phyloP scores from a whole-genome alignment of 148 eudicot species.

The Rhododendron henanense region DNA sequence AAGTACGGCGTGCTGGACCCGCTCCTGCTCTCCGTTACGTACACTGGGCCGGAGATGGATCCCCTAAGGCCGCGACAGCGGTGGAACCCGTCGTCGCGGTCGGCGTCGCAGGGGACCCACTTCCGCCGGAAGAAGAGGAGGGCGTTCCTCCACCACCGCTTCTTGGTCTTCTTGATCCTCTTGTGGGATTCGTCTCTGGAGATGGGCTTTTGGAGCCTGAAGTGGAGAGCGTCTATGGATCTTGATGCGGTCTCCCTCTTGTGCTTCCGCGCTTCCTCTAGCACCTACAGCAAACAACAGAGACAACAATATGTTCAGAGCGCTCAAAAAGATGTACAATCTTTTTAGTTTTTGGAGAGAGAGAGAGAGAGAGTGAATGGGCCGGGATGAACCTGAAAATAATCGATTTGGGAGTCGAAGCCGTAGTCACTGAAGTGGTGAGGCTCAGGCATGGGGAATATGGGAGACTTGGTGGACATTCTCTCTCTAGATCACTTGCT shows the following conservation, averaged over 20 bases:
- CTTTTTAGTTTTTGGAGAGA: too few relatives aligned
- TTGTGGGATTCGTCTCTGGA: conserved; percentile 50
- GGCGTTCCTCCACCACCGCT: conserved; percentile 76
- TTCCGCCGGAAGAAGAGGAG: conserved; percentile 48
- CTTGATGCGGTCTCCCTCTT: conserved; percentile 31
- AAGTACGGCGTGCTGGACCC: conserved; percentile 55
- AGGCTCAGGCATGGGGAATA: conserved; percentile 59
- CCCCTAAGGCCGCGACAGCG: neutral
- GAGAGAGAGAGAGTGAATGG: neutral
- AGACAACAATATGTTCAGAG: neutral
- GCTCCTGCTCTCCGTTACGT: conserved; percentile 62
- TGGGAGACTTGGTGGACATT: conserved; percentile 47
- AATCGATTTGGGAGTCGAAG: conserved; percentile 81
- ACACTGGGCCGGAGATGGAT: conserved; percentile 70
- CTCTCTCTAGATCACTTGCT: neutral
- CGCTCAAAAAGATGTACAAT: neutral
- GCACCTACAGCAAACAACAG: conserved; percentile 30
- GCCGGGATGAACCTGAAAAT: conserved; percentile 53
- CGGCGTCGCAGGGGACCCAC: conserved; percentile 23
- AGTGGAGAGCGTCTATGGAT: conserved; percentile 56
- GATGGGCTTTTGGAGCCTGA: conserved; percentile 76
- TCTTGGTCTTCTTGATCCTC: conserved; percentile 41
- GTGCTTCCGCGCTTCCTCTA: conserved; percentile 81
- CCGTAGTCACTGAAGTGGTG: conserved; percentile 84
- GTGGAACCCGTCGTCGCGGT: neutral